Base-by-base conservation (phyloP, 2,329 filamentous ascomycete species). In the Ciborinia camelliae region DNA sequence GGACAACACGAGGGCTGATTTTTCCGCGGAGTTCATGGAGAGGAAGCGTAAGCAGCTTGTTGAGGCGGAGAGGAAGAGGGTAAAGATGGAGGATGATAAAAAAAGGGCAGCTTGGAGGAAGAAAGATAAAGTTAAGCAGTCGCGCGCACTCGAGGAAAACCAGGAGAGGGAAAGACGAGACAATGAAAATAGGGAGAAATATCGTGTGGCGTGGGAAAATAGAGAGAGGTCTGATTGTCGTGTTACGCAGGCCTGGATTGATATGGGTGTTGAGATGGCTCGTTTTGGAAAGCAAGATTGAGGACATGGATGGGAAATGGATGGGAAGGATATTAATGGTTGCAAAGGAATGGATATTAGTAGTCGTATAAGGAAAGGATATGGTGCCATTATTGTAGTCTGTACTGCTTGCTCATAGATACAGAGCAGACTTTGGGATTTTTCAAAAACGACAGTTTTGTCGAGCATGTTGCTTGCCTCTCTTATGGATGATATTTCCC, bases 241-340 rank as follows among this genome's bases (percentile, higher is more conserved):
- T n/a, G 20, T 57, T 23, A 57, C 54, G 5, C 54, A 57, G 7
- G 28, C 39, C 12, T 57, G 54, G 54, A 32, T 57, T 18, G 54
- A 57, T 57, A 14, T 57, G 26, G 54, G 54, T 8, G 18, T 20
- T 30, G 54, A 57, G 15, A 8, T 57, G 54, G 39, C 39, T 23
- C 26, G 54, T 14, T 10, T 57, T 7, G 35, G 35, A 10, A 54
- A 23, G 2, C 39, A 35, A 23, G 52, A 54, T 39, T 41, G 52
- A 41, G 23, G 4, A 2, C 6, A 37, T 5, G 18, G n/a, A 26
- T 4, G 18, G 12, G 12, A 12, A 37, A 18, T 14, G 14, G 6
- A 26, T 4, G 35, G 15, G 4, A 10, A 15, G 18, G 30, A 20
- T 45, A 45, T 45, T 45, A 18, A 43, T 52, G 4, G 18, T n/a